Percentiles rank a stretch among this genome's conserved stretches.
phyloP scores from a whole-genome alignment of 352 stramenopile genomes.

The Globisporangium splendens region DNA sequence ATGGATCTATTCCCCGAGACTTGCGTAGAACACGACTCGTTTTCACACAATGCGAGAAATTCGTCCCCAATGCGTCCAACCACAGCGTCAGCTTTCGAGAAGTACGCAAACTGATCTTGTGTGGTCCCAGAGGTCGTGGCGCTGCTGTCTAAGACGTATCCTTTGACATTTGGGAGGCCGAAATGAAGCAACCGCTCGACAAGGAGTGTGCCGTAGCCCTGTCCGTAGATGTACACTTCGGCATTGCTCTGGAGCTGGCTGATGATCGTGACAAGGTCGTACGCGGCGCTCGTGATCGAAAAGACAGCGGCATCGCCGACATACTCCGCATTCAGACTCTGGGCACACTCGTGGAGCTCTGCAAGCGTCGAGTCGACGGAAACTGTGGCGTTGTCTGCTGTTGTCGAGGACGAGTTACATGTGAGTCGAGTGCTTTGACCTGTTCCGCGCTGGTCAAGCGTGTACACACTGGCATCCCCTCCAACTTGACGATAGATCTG shows the following conservation, averaged over 20 bases:
- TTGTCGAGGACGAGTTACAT: background rate
- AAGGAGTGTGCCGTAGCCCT: conserved; percentile 57
- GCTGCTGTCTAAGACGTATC: conserved; percentile 57
- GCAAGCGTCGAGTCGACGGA: background rate
- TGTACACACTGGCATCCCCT: conserved; percentile 43
- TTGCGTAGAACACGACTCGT: conserved; percentile 31
- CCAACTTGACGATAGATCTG: conserved; percentile 39
- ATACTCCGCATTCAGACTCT: background rate
- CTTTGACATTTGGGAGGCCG: conserved; percentile 34
- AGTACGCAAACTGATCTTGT: conserved; percentile 2
- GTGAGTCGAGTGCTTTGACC: conserved; percentile 14
- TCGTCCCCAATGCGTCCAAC: conserved; percentile 34
- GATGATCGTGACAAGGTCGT: conserved; percentile 57
- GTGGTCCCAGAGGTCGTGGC: conserved; percentile 23
- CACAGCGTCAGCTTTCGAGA: conserved; percentile 27
- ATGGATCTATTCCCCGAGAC: conserved; percentile 18
- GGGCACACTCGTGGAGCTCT: background rate
- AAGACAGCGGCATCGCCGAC: conserved; percentile 30
- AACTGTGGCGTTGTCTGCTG: background rate
- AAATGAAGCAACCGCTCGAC: conserved; percentile 60
- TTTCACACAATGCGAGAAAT: conserved; percentile 47
- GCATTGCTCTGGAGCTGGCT: conserved; percentile 30
- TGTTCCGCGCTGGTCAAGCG: conserved; percentile 49
- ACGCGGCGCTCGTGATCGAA: conserved; percentile 58
- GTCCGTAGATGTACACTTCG: conserved; percentile 56